These are phyloP conservation scores for Naematelia encephala DNA, from an alignment of 768 basidiomycete species.

Conservation along the genomic window DNA sequence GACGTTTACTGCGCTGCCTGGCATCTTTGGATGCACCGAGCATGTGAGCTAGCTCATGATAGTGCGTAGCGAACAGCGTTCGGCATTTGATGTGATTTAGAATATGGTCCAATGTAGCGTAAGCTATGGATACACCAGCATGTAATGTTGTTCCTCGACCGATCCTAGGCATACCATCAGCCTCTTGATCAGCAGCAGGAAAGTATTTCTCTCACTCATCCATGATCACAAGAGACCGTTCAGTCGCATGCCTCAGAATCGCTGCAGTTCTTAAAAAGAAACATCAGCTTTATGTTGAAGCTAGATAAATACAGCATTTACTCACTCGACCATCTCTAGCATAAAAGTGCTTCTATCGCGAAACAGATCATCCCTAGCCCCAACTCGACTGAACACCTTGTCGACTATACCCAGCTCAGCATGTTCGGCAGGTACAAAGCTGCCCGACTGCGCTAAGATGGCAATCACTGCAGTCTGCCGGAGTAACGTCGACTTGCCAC, in stretches of 20 bases:
- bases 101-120: conserved; percentile 78
- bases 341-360: conserved; percentile 93
- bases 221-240: conserved; percentile 92
- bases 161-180: conserved; percentile 54
- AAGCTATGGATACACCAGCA: conserved; percentile 91
- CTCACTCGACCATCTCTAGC: conserved; percentile 54
- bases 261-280: conserved; percentile 68
- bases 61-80: conserved; percentile 97
- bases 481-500: conserved; percentile 79
- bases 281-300: conserved; percentile 8
- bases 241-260: conserved; percentile 78
- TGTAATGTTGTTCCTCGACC: conserved; percentile 89
- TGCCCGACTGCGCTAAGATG: conserved; percentile 86
- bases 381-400: conserved; percentile 86
- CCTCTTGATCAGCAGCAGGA: background rate
- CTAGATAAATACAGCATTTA: conserved; percentile 1
- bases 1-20: conserved; percentile 32
- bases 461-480: conserved; percentile 86
- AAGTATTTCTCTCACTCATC: conserved; percentile 60
- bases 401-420: conserved; percentile 84
- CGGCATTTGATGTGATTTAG: conserved; percentile 72
- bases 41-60: conserved; percentile 87
- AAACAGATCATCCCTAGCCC: conserved; percentile 91
- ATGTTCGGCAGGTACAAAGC: conserved; percentile 83
- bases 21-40: conserved; percentile 47